phyloP scores from a whole-genome alignment of 768 basidiomycete species.

The Gloeophyllum trabeum region DNA sequence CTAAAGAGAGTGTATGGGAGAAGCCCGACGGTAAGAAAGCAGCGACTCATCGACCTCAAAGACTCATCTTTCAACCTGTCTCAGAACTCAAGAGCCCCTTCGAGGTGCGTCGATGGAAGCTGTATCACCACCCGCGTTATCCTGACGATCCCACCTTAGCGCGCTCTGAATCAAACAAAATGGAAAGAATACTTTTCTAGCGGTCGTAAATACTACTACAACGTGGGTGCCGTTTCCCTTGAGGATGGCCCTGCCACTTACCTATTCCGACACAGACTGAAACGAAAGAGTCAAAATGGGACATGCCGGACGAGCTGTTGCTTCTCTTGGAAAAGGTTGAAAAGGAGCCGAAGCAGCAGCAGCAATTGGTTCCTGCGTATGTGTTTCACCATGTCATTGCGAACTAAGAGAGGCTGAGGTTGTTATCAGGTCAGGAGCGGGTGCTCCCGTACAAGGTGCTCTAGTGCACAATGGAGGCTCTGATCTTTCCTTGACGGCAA shows the following conservation, averaged over 20 bases:
- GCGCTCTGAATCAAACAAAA: conserved; percentile 78
- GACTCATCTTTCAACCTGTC: neutral
- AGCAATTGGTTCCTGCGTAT: conserved; percentile 22
- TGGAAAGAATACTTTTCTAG: conserved; percentile 97
- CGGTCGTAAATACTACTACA: conserved; percentile 85
- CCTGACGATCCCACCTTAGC: conserved; percentile 31
- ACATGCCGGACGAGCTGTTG: conserved; percentile 87
- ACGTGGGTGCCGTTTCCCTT: conserved; percentile 32
- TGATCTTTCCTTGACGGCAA: conserved; percentile 34
- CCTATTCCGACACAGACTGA: conserved; percentile 40
- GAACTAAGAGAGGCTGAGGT: neutral
- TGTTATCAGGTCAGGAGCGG: neutral
- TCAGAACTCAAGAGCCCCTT: conserved; percentile 84
- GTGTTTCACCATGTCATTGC: neutral
- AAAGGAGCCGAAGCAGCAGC: conserved; percentile 44
- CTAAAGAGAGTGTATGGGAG: conserved; percentile 93
- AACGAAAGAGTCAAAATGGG: conserved; percentile 94
- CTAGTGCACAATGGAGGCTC: conserved; percentile 39
- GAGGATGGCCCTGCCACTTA: conserved; percentile 3
- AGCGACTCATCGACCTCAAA: neutral
- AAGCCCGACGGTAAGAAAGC: conserved; percentile 88
- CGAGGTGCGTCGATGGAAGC: conserved; percentile 50
- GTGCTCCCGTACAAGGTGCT: conserved; percentile 34
- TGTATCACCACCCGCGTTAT: conserved; percentile 1
- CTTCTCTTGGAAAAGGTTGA: conserved; percentile 80